Evolutionary conservation across 2,329 filamentous ascomycete genomes (phyloP), one percentile per base, ranked within the genome.

Genomic region (Chalaropsis thielavioides): DNA sequence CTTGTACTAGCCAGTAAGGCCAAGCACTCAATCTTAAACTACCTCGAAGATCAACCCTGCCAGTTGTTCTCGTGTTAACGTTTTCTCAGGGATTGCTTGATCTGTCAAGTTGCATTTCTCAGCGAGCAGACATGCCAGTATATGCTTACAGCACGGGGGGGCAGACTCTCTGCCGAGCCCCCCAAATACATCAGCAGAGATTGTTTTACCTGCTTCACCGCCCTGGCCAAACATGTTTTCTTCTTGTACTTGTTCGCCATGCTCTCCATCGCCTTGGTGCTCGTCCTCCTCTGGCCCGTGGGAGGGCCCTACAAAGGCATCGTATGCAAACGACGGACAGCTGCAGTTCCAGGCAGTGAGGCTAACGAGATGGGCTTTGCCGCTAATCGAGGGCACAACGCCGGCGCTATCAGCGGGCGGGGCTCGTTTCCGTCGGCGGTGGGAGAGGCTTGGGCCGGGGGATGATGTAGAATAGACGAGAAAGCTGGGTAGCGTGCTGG

Each of bases 321-420:
- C 79, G 68, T 95, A 86, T 0, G 87, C 81, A 74, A 97, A 97
- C 0, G 85, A 86, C 2, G 91, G 87, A 76, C 94, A 99, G 0
- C 84, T 89, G 74, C 94, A 99, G 73, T 88, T 91, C 94, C 94
- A 97, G 1, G 87, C 83, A 0, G 74, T 70, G 1, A 92, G 79
- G 10, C 86, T 83, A 17, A 97, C 88, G 70, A 89, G 78, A 74
- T 96, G 95, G 1, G 65, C 43, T 5, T 62, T 65, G 6, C 40
- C 59, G 7, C 38, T 17, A 27, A 51, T 27, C 46, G 46, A 51
- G 8, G 61, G 17, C 1, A 15, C 17, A 10, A 8, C 17, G 11
- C 22, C 59, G 69, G 66, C 63, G 31, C 68, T 44, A n/a, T 31
- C 54, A 11, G 27, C 15, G 40, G 63, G 11, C n/a, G 19, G 44